Conservation (phyloP, 139 green algal genomes). For the Nannochloris sp. region DNA sequence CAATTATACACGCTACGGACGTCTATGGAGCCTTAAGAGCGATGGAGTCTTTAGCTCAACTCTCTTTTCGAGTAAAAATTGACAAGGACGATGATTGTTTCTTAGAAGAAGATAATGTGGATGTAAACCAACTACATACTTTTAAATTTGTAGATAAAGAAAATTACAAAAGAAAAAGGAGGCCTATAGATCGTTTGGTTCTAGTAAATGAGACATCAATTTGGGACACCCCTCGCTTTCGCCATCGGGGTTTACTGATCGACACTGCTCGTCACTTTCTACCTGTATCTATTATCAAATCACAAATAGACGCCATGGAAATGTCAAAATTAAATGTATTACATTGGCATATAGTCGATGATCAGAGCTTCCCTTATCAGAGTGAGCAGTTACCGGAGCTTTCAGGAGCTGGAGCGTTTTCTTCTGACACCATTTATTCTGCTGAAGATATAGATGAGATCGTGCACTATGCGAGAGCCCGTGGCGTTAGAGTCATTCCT, state of each 20-base stretch:
- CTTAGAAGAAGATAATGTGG: too few species aligned
- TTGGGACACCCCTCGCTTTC: constrained; percentile 22
- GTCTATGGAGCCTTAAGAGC: constrained; percentile 43
- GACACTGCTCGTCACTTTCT: constrained; percentile 55
- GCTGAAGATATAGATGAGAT: constrained; percentile 24
- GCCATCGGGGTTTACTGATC: constrained; percentile 46
- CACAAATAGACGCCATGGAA: constrained; percentile 49
- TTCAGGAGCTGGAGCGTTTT: background rate
- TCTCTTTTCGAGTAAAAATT: too few species aligned
- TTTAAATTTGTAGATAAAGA: background rate
- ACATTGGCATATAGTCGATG: constrained; percentile 57
- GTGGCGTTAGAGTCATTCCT: constrained; percentile 48
- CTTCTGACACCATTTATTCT: constrained; percentile 19
- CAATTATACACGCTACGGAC: constrained; percentile 10
- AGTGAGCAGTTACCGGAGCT: constrained; percentile 19
- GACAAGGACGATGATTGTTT: too few species aligned
- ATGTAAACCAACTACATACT: too few species aligned
- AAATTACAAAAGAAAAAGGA: too few species aligned
- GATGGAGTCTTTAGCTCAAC: constrained; percentile 51
- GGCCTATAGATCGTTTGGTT: too few species aligned
- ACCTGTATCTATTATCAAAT: constrained; percentile 30
- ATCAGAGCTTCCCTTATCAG: constrained; percentile 35
- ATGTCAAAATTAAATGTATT: constrained; percentile 52
- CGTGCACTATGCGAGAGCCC: constrained; percentile 31
- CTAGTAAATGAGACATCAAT: too few species aligned